Evolutionary conservation across 495 filamentous ascomycete genomes (phyloP), one percentile per base, ranked within the genome.

Genomic region (Cryomyces minteri): DNA sequence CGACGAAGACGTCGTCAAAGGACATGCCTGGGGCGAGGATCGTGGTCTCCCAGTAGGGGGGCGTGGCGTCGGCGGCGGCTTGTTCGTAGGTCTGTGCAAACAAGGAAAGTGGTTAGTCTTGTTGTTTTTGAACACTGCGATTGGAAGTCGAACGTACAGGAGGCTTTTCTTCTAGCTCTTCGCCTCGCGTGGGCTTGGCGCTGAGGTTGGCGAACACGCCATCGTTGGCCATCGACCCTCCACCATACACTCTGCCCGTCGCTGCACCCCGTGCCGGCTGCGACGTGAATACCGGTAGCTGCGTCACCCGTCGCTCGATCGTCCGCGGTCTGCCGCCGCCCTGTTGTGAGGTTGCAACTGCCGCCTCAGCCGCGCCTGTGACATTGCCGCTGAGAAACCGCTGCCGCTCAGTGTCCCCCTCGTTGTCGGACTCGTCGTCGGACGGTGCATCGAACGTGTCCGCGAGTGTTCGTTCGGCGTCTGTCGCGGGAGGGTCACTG

Each of bases 21-120:
- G 79, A 73, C 43, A 79, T 67, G 31, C 88, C 88, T 5, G 90
- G 92, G 4, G 88, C 85, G 46, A 96, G 72, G 54, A 98, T 95
- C 2, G 90, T 95, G 12, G 88, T 96, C 64, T 98, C 90, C 90
- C 90, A 98, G 61, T 96, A 98, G 3, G 92, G 90, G 0, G 90
- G 90, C 33, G 90, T 86, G 18, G 88, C 84, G 64, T 98, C 90
- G 12, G 88, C 88, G 7, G 90, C 90, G 5, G 90, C 90, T 77
- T 94, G 87, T 72, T 98, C 92, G 66, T 98, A 98, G 18, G 88
- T 84, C 87, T 96, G 50, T 14, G 18, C 18, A 2, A 25, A 25
- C 18, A 25, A 39, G 30, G 41, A 44, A 40, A 18, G 12, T 3
- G 4, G 46, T 64, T 58, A 67, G 63, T 58, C 47, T 58, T 46